Evolutionary conservation across 768 basidiomycete species (phyloP), one percentile per base, ranked within the genome.

Genomic region (Thelephora ganbajun): DNA sequence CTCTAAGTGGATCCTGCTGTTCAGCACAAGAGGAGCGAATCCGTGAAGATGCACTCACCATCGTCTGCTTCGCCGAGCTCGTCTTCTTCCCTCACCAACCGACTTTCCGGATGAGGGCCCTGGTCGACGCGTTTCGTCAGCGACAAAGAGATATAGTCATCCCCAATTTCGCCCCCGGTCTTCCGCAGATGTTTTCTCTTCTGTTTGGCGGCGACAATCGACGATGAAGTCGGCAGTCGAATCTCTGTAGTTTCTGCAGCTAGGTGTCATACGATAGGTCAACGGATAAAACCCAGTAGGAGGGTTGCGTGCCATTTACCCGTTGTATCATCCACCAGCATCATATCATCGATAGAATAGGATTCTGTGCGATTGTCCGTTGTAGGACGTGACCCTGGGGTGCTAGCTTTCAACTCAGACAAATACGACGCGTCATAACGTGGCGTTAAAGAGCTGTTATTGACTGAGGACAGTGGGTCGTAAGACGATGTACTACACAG

Each of bases 31-130:
- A 33, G 41, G 12, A 14, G 18, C 16, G 45, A 22, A 26, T 18
- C 46, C 3, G 16, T 26, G 33, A 16, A 22, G 19, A 11, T 1
- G n/a, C 16, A 60, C 74, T 36, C 55, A 88, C 89, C 89, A 52
- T 92, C 89, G 35, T 91, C 89, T 2, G 80, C 87, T 58, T 91
- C 86, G 11, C 89, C 89, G 1, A 87, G 59, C 53, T 92, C 86
- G 60, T 92, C 89, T 35, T 92, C 89, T 62, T 92, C 89, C 44
- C 89, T 69, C 63, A 85, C 59, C 22, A 92, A 64, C 7, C 89
- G 74, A 59, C 86, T 89, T 54, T 82, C 83, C 6, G 88, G 89
- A 67, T 90, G 87, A 6, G 88, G 88, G 0, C 87, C 87, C 53
- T 74, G 69, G 7, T 82, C 75, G 16, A 65, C 64, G 42, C 68